Base-by-base conservation (phyloP, 2,329 filamentous ascomycete species). In the Colletotrichum cereale region DNA sequence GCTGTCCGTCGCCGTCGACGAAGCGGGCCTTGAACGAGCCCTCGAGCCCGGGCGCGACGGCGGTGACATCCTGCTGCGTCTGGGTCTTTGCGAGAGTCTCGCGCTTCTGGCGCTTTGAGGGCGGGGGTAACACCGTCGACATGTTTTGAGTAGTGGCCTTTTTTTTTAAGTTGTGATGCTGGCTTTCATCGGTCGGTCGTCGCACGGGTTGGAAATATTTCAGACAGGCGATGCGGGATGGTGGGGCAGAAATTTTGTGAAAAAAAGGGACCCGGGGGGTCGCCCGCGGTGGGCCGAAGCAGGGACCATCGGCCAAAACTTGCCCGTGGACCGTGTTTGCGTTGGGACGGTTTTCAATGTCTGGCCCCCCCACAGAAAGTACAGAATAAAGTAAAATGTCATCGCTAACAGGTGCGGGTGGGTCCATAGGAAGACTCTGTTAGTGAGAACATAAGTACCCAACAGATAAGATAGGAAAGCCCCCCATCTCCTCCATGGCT, bases 11-110 rank as follows among this genome's bases (percentile, higher is more conserved):
- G 73, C 93, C 90, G 80, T 98, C 95, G 78, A 94, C 88, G 82
- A 98, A 98, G 75, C 96, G 93, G 58, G 97, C 91, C 81, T 94
- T 92, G 79, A 97, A 90, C 72, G 91, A 94, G 75, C 94, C 95
- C 60, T 90, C 84, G 74, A 92, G 88, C 42, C 90, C 89, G 0
- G 92, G 88, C 61, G 93, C 87, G 48, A 92, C 88, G 29, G 90
- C 85, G 52, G 88, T 84, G 62, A 96, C 88, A 83, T 95, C 91
- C 79, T 96, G 92, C 78, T 97, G 94, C 57, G 90, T 84, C 74
- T 90, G 87, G 10, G 92, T 89, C 77, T 90, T 90, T 76, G 94
- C 93, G 50, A 92, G 86, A 29, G 88, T 88, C 76, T 93, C 93
- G 61, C 92, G 90, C 81, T 91, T 93, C 79, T 97, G 95, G 73